Evolutionary conservation across 768 basidiomycete species (phyloP), one percentile per base, ranked within the genome.

Genomic region (Boletellus ananiceps): DNA sequence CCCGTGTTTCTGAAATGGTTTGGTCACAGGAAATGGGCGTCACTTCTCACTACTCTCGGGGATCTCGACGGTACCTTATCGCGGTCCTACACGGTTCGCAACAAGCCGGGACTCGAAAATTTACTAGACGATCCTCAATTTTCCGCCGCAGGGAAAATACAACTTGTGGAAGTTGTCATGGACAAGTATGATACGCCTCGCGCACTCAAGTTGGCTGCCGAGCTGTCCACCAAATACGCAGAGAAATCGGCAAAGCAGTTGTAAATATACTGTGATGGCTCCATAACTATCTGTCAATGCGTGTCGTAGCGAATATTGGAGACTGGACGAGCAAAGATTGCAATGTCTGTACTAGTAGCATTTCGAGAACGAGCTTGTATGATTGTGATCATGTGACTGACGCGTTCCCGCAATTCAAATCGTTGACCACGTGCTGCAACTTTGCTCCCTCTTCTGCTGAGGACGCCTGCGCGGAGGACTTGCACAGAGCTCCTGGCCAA

Each of bases 151-250:
- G 73, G 81, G 46, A 79, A 78, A 67, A 82, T 88, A 44, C 87
- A 90, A 60, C 70, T 93, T 31, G 84, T 93, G 14, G 91, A 93
- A 68, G 78, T 93, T 8, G 67, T 83, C 50, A 89, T 93, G 86
- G 78, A 73, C 21, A 76, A 74, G 53, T 67, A 76, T 23, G 91
- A 93, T 63, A 86, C 87, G 0, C 91, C 91, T 4, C 68, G 73
- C 32, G 76, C 79, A 32, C 69, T 91, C 53, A 70, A 76, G 58
- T 65, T 74, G 44, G 79, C 83, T 57, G 73, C 79, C 0, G 81
- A 58, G 37, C 14, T 68, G n/a, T 41, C 61, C 15, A 39, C 9
- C 3, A 51, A 54, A 16, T 16, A 43, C n/a, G 47, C 55, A 23
- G 56, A 58, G 36, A 47, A 59, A 46, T 57, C 56, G 4, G 48